Base-by-base conservation (phyloP, 305 asterid species). In the Caryopteris hybrid region DNA sequence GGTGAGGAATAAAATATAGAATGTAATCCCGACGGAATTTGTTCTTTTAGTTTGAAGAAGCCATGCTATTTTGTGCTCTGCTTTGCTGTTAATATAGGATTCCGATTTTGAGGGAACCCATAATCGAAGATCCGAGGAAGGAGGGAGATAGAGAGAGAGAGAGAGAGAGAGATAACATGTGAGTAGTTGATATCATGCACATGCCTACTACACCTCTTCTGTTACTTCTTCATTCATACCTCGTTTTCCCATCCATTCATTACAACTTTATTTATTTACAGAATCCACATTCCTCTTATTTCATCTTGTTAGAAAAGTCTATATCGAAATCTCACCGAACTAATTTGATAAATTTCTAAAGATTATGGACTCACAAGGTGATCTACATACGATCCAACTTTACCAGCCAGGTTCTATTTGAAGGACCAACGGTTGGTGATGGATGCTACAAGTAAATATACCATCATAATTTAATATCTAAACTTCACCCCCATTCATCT, bases 121-220 rank as follows among this genome's bases (percentile, higher is more conserved):
- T 47, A 75, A 53, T 25, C 3, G 52, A 12, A 61, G 66, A 70
- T 70, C 74, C 74, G 34, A 18, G 31, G 61, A 51, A 16, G 56
- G 52, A 43, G 78, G 73, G 10, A 18, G 13, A 18, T 9, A 39
- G 1, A 1, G 8, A 2, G 2, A 11, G 9, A 33, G 8, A 33
- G 14, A n/a, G 9, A 65, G n/a, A 14, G 23, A 38, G 10, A 39
- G 5, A 6, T 5, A 34, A 58, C 69, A 72, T 47, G 81, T 71
- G 74, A 66, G 36, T 20, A 5, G 41, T 20, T 27, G 64, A 70
- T 75, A 31, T 43, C 42, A 50, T 59, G 71, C 80, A 64, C 76
- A 75, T 75, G 73, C 25, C n/a, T n/a, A n/a, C 27, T 13, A 50
- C 71, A 1, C 21, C 31, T 64, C 55, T 18, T 59, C 29, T 50